A percentile compares a stretch with the other conserved stretches of the same genome.
These are phyloP conservation scores for Penicillium sp. DNA, from an alignment of 2,329 filamentous ascomycete genomes.

Conservation along the genomic window DNA sequence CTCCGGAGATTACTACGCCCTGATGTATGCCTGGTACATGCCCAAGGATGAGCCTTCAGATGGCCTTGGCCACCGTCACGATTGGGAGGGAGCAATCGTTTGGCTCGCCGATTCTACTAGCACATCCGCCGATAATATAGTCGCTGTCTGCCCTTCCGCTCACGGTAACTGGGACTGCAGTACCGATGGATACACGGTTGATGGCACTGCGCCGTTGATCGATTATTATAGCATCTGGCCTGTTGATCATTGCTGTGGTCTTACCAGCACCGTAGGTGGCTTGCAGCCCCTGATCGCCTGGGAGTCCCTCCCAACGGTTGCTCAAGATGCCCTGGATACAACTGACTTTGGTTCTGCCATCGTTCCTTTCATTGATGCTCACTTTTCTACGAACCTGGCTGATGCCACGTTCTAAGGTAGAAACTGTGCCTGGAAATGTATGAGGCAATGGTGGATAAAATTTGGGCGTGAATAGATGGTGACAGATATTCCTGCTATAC, in stretches of 20 bases:
- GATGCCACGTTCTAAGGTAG: constrained; percentile 34
- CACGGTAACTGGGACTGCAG: constrained; percentile 52
- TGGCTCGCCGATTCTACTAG: constrained; percentile 47
- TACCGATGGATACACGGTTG: constrained; percentile 41
- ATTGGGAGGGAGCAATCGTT: constrained; percentile 58
- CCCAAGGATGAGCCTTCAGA: constrained; percentile 49
- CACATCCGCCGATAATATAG: constrained; percentile 40
- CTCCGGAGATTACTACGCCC: constrained; percentile 46
- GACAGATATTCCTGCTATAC: too few species aligned
- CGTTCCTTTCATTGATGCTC: constrained; percentile 50
- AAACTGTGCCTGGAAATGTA: neutral
- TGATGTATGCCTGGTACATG: constrained; percentile 58
- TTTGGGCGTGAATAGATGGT: neutral
- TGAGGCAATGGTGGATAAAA: neutral
- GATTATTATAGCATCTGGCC: constrained; percentile 53
- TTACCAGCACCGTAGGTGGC: constrained; percentile 43
- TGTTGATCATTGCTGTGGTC: constrained; percentile 48
- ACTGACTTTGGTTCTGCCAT: constrained; percentile 51
- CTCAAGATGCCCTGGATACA: constrained; percentile 44
- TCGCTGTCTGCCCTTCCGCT: constrained; percentile 54
- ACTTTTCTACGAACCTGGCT: constrained; percentile 49
- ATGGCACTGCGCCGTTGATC: constrained; percentile 48
- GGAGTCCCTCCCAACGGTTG: constrained; percentile 49
- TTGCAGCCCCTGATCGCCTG: constrained; percentile 51
- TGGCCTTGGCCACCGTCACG: constrained; percentile 54